phyloP scores from a whole-genome alignment of 495 filamentous ascomycete genomes.

The Immersiella caudata region DNA sequence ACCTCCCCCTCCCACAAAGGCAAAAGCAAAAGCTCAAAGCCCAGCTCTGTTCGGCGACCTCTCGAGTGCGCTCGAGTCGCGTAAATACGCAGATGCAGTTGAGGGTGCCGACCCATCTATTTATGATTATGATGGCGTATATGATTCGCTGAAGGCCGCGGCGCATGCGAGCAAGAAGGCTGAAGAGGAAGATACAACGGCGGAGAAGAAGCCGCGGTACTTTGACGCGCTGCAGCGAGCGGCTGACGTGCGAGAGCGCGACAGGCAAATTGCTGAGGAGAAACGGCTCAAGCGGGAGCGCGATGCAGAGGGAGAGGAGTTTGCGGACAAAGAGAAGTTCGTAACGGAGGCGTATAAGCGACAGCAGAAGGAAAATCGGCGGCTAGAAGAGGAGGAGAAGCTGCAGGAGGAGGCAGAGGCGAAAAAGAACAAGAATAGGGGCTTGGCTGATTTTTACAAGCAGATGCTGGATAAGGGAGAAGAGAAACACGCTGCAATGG shows the following conservation, averaged over 20 bases:
- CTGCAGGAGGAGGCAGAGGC: slow-evolving; percentile 68
- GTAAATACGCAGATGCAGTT: slow-evolving; percentile 59
- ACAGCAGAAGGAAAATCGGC: slow-evolving; percentile 82
- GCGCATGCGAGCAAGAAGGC: slow-evolving; percentile 37
- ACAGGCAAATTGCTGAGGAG: slow-evolving; percentile 84
- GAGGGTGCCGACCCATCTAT: slow-evolving; percentile 68
- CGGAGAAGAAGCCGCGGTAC: slow-evolving; percentile 71
- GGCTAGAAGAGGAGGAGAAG: slow-evolving; percentile 80
- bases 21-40: slow-evolving; percentile 42
- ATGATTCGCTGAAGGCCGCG: slow-evolving; percentile 62
- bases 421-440: slow-evolving; percentile 66
- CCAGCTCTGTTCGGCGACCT: slow-evolving; percentile 53
- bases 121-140: slow-evolving; percentile 76
- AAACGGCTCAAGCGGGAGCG: slow-evolving; percentile 83
- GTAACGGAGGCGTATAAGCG: slow-evolving; percentile 94
- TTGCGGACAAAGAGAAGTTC: slow-evolving; percentile 93
- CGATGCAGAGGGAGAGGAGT: slow-evolving; percentile 92
- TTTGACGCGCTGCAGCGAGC: slow-evolving; percentile 79
- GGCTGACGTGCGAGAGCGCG: slow-evolving; percentile 84
- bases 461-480: slow-evolving; percentile 79
- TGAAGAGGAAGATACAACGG: slow-evolving; percentile 42
- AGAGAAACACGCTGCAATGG: slow-evolving; percentile 69
- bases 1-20: slow-evolving; percentile 31
- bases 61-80: slow-evolving; percentile 56
- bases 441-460: slow-evolving; percentile 87